Base-by-base conservation (phyloP, 1,139 yeast species). In the Ogataea hybrid region DNA sequence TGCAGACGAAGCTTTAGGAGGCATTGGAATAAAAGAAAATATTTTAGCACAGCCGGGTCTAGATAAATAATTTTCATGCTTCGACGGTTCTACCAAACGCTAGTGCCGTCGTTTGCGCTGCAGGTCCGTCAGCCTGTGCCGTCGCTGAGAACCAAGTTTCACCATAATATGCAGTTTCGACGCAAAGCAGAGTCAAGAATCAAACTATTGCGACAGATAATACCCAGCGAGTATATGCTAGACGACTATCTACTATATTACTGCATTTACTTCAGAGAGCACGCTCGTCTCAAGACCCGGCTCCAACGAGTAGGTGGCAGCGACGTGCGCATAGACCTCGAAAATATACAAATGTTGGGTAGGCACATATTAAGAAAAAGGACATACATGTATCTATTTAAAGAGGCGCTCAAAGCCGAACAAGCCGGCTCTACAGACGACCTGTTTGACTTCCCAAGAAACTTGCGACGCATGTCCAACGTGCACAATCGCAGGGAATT, bases 241-340 rank as follows among this genome's bases (percentile, higher is more conserved):
- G 44, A 41, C 7, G 52, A 52, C 18, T 28, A 37, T 16, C 6
- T 54, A n/a, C 35, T 56, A 12, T 54, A 51, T 23, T 44, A 46
- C 9, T 48, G 53, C 25, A 25, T 54, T 1, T 54, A 52, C 38
- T 43, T 32, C 25, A 20, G 37, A 11, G 47, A 37, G 5, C 25
- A 27, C 15, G 29, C 17, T 5, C 25, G 32, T 4, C 25, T 46
- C 5, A 39, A 42, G 17, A 48, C 49, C 1, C 35, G 36, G 4
- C 37, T 43, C 2, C 14, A 12, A 3, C 49, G 46, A 21, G 5
- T 12, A 18, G 22, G 25, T 10, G 40, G 39, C n/a, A 18, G 31
- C 11, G 29, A 28, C 11, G 43, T 48, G 10, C 30, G 21, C 12
- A 44, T 49, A 10, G 44, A 37, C 4, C 14, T 22, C 7, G 35